These are phyloP conservation scores for Komagataella ulmi DNA, from an alignment of 805 yeast genomes.

Conservation along the genomic window DNA sequence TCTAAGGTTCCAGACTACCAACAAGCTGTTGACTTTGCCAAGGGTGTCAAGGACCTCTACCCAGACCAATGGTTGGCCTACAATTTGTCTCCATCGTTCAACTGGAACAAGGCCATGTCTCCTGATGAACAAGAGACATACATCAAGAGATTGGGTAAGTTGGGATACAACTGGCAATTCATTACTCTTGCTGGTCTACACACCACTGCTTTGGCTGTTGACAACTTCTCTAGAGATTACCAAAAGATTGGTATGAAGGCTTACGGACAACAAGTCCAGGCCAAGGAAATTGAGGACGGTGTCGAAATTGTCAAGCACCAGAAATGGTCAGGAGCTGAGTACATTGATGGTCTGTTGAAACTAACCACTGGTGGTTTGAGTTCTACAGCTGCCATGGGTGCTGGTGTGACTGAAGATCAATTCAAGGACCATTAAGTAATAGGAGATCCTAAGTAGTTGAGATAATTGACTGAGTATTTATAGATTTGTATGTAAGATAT, in stretches of 20 bases:
- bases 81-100: constrained; percentile 93
- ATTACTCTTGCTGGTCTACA: constrained; percentile 95
- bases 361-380: constrained; percentile 90
- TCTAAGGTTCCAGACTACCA: constrained; percentile 85
- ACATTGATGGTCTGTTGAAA: constrained; percentile 81
- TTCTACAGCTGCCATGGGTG: constrained; percentile 97
- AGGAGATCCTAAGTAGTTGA: neutral
- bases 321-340: constrained; percentile 98
- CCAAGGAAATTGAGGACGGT: constrained; percentile 73
- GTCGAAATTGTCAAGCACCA: constrained; percentile 97
- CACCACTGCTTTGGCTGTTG: constrained; percentile 86
- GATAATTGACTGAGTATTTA: neutral
- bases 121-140: constrained; percentile 81
- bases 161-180: constrained; percentile 96
- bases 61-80: constrained; percentile 96
- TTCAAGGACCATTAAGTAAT: constrained; percentile 31
- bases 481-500: neutral
- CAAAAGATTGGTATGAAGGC: constrained; percentile 87
- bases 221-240: constrained; percentile 70
- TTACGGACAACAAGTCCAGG: constrained; percentile 79
- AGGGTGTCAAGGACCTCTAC: constrained; percentile 66
- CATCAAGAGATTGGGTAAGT: constrained; percentile 70
- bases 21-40: constrained; percentile 92
- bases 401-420: constrained; percentile 96
- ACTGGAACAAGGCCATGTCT: constrained; percentile 94